A percentile compares a stretch with the other conserved stretches of the same genome.
Conservation (phyloP, 139 green algal species). For the Desmodesmus armatus region DNA sequence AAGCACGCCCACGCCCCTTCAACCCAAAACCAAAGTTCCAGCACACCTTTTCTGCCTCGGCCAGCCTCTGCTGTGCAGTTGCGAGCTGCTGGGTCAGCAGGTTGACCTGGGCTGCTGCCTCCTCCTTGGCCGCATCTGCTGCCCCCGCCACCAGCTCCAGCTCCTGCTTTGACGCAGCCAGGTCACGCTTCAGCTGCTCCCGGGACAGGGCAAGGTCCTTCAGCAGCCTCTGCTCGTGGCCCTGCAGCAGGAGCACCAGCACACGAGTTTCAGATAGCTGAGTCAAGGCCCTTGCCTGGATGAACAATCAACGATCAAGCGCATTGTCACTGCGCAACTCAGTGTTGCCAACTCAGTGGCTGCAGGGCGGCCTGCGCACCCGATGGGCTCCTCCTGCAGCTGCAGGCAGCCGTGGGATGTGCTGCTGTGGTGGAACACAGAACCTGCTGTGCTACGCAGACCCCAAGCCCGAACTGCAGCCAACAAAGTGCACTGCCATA, state of each 20-base stretch:
- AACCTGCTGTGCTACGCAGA: too few relatives aligned
- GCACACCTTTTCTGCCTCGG: conserved; percentile 50
- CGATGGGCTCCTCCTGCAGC: too few relatives aligned
- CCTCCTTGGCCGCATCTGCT: conserved; percentile 70
- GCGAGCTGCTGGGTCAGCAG: conserved; percentile 83
- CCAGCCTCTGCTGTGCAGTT: conserved; percentile 57
- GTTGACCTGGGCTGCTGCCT: conserved; percentile 70
- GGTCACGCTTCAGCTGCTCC: conserved; percentile 38
- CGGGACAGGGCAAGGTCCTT: conserved; percentile 36
- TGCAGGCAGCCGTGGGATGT: too few relatives aligned
- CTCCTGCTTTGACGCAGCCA: conserved; percentile 53
- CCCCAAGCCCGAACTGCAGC: too few relatives aligned
- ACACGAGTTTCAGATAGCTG: neutral
- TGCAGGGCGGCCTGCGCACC: too few relatives aligned
- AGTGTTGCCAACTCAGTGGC: too few relatives aligned
- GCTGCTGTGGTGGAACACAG: too few relatives aligned
- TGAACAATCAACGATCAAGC: neutral
- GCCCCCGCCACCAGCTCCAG: conserved; percentile 49
- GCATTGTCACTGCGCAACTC: too few relatives aligned
- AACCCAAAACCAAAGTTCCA: too few relatives aligned
- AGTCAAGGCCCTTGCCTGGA: neutral
- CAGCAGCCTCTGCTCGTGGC: conserved; percentile 36
- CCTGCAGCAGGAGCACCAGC: neutral
- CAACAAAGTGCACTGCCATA: too few relatives aligned
- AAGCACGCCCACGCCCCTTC: too few relatives aligned